Conservation (phyloP, 306 rosid species). For the Nissolia schottii region DNA sequence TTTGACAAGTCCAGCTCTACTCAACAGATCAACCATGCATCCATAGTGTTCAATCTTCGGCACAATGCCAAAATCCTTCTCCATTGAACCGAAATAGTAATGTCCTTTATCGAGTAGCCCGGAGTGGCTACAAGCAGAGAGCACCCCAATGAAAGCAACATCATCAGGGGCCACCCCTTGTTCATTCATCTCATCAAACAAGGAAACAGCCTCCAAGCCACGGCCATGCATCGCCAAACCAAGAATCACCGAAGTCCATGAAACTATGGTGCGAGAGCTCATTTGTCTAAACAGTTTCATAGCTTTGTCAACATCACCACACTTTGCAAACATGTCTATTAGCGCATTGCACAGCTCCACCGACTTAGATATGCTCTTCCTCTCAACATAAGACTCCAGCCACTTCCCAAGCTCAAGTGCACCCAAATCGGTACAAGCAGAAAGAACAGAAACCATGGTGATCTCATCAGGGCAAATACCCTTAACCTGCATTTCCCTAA, state of each 20-base stretch:
- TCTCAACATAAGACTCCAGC: constrained; percentile 69
- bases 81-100: constrained; percentile 57
- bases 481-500: constrained; percentile 74
- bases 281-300: constrained; percentile 52
- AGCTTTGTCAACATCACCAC: constrained; percentile 79
- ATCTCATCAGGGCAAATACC: constrained; percentile 76
- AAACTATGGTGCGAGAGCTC: constrained; percentile 60
- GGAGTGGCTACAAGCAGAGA: constrained; percentile 87
- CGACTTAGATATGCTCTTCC: constrained; percentile 45
- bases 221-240: constrained; percentile 92
- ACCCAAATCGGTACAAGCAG: constrained; percentile 81
- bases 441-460: constrained; percentile 72
- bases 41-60: constrained; percentile 90
- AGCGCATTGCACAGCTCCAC: constrained; percentile 79
- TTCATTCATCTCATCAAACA: constrained; percentile 72
- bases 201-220: constrained; percentile 58
- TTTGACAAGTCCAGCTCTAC: constrained; percentile 79
- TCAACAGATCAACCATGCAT: constrained; percentile 80
- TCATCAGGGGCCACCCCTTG: constrained; percentile 63
- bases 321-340: constrained; percentile 89
- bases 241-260: constrained; percentile 87
- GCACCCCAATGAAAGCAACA: constrained; percentile 77
- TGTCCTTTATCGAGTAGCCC: constrained; percentile 69
- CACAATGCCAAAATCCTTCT: constrained; percentile 37
- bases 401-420: constrained; percentile 94